Base-by-base conservation (phyloP, 305 asterid genomes). In the Ilex paraguariensis region DNA sequence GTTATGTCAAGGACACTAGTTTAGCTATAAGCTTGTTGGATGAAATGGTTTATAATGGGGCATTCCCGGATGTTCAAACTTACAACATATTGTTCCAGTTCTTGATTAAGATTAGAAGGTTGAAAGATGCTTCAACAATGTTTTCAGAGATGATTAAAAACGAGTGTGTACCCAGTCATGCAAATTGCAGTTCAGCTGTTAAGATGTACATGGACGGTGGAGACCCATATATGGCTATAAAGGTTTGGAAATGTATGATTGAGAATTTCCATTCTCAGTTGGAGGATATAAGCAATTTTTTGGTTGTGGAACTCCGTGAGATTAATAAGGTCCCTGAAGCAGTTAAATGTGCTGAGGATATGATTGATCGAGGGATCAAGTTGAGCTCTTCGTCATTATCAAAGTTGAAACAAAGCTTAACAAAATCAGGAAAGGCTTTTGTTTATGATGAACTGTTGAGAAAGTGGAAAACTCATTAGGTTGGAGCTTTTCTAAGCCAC, bases 81-180 rank as follows among this genome's bases (percentile, higher is more conserved):
- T 52, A 52, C n/a, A 52, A 52, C n/a, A 10, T 52, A 10, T 15
- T 52, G 52, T 52, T 52, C 31, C 56, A 14, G 31, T 52, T 52
- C 31, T 52, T 52, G 28, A 4, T 16, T n/a, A 52, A 52, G 56
- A 17, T 10, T 17, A 52, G 56, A 17, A 52, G 3, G 31, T 52
- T 52, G 10, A 52, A 17, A 10, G 56, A 52, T 5, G 56, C 56
- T 52, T 52, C 56, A 15, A 21, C 30, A 17, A n/a, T 52, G 10
- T 52, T 52, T 16, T 63, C 73, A 40, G 95, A 87, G 84, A 87
- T 87, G 95, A 75, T 87, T 75, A 87, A 87, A 51, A 87, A 84
- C 49, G 91, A 87, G 75, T 75, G 57, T 72, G 81, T 81, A 53
- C 91, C 91, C 10, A 66, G 75, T 72, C 87, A 80, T 46, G 49